Evolutionary conservation across 1,284 basidiomycete genomes (phyloP).

Genomic region (Trametes versicolor): DNA sequence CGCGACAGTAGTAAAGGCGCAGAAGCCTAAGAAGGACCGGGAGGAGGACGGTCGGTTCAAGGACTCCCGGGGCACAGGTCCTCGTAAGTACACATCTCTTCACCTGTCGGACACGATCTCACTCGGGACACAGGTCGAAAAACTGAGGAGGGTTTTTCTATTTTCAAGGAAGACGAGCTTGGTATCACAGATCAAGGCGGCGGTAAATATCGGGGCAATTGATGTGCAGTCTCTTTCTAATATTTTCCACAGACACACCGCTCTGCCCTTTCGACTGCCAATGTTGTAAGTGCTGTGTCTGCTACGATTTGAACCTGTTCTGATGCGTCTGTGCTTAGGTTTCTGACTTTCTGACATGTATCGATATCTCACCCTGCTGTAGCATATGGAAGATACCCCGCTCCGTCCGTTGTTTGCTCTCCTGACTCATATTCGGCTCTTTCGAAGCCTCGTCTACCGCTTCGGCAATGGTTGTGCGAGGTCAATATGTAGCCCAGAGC

Average conservation of each 20-base stretch:
- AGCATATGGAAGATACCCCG: slow-evolving; percentile 27
- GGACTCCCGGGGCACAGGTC: slow-evolving; percentile 79
- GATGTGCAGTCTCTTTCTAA: slow-evolving; percentile 36
- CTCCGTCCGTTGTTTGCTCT: slow-evolving; percentile 52
- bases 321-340: slow-evolving; percentile 47
- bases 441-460: slow-evolving; percentile 69
- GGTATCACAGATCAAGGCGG: slow-evolving; percentile 79
- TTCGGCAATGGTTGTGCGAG: slow-evolving; percentile 37
- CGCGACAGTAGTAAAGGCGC: slow-evolving; percentile 42
- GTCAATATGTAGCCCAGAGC: slow-evolving; percentile 39
- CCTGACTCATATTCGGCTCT: slow-evolving; percentile 54
- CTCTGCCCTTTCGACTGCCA: slow-evolving; percentile 48
- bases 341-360: slow-evolving; percentile 50
- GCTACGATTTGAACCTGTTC: no score
- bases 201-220: slow-evolving; percentile 58
- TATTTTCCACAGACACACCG: slow-evolving; percentile 45
- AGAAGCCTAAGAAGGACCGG: slow-evolving; percentile 39
- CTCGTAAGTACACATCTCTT: slow-evolving; percentile 62
- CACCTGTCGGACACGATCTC: not conserved
- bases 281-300: slow-evolving; percentile 41
- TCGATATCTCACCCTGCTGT: slow-evolving; percentile 25
- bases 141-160: slow-evolving; percentile 86
- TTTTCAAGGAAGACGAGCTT: slow-evolving; percentile 91
- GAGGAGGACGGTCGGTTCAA: slow-evolving; percentile 68
- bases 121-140: slow-evolving; percentile 63